Evolutionary conservation across 2,329 filamentous ascomycete genomes (phyloP).

Genomic region (Colletotrichum sansevieriae): DNA sequence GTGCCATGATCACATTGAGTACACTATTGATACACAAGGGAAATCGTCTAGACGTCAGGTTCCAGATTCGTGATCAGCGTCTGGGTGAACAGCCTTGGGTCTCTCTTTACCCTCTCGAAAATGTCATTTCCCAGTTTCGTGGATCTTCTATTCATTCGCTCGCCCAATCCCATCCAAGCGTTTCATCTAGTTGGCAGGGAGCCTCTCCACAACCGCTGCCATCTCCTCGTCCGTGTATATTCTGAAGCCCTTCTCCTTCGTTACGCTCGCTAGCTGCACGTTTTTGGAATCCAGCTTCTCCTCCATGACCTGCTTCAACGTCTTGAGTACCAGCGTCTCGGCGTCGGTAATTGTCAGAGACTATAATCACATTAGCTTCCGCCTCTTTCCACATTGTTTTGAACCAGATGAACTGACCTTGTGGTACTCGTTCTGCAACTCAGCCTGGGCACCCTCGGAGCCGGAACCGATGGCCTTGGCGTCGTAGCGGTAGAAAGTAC

Average conservation of each 20-base stretch:
- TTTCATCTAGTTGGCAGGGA: slow-evolving; percentile 71
- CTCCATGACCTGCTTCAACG: slow-evolving; percentile 99
- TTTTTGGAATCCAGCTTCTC: slow-evolving; percentile 99
- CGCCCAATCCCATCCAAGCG: background rate
- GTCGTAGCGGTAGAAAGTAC: slow-evolving; percentile 99
- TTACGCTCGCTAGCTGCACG: slow-evolving; percentile 97
- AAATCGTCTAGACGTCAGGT: slow-evolving; percentile 30
- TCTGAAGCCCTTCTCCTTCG: slow-evolving; percentile 96
- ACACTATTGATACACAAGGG: slow-evolving; percentile 40
- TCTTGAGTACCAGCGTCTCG: slow-evolving; percentile 96
- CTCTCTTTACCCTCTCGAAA: background rate
- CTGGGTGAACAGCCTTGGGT: slow-evolving; percentile 12
- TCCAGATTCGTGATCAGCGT: slow-evolving; percentile 30
- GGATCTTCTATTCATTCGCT: slow-evolving; percentile 1
- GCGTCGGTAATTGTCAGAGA: slow-evolving; percentile 93
- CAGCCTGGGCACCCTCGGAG: slow-evolving; percentile 96
- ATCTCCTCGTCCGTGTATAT: slow-evolving; percentile 99
- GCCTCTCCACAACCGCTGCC: slow-evolving; percentile 88
- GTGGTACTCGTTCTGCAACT: slow-evolving; percentile 99
- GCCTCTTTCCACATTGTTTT: background rate
- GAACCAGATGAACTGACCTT: slow-evolving; percentile 65
- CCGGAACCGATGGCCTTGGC: slow-evolving; percentile 98
- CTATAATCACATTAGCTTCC: slow-evolving; percentile 52
- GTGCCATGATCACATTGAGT: slow-evolving; percentile 38
- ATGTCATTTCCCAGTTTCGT: background rate